Conservation (phyloP, 805 yeast species). For the Kodamaea neixiangensis region DNA sequence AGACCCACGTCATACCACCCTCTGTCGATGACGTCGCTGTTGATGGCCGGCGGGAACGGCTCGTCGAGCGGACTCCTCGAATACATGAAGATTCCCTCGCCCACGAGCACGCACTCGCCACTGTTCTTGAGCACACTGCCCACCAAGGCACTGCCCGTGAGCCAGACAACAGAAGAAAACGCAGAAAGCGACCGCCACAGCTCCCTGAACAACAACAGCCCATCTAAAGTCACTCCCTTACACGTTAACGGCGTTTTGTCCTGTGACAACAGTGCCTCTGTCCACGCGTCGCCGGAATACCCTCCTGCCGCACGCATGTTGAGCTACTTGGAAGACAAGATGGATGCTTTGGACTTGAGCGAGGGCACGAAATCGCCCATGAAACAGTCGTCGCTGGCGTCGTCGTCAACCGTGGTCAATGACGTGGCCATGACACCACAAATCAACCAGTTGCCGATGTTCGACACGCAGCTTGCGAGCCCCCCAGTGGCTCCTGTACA, state of each 20-base stretch:
- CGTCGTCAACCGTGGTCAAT: conserved; percentile 8
- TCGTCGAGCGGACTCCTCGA: conserved; percentile 28
- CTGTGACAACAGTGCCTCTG: conserved; percentile 18
- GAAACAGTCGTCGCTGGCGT: conserved; percentile 7
- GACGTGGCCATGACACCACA: conserved; percentile 25
- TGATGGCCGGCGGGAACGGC: conserved; percentile 16
- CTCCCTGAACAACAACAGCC: neutral
- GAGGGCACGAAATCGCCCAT: conserved; percentile 19
- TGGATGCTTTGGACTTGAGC: conserved; percentile 40
- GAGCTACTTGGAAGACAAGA: conserved; percentile 46
- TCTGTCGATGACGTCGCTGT: conserved; percentile 43
- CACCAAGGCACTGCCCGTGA: conserved; percentile 31
- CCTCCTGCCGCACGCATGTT: conserved; percentile 31
- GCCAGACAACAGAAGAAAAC: conserved; percentile 17
- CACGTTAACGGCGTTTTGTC: conserved; percentile 46
- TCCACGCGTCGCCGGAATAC: conserved; percentile 18
- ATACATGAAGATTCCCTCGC: conserved; percentile 36
- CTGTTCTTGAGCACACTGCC: conserved; percentile 44
- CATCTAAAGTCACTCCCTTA: conserved; percentile 35
- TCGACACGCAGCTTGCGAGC: conserved; percentile 20
- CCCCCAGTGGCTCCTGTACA: conserved; percentile 9
- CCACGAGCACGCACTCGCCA: conserved; percentile 31
- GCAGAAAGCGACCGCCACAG: conserved; percentile 10
- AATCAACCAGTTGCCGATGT: conserved; percentile 32
- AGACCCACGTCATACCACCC: conserved; percentile 89